These are phyloP conservation scores for Agapanthus africanus DNA, from an alignment of 106 monocot species.

Conservation along the genomic window DNA sequence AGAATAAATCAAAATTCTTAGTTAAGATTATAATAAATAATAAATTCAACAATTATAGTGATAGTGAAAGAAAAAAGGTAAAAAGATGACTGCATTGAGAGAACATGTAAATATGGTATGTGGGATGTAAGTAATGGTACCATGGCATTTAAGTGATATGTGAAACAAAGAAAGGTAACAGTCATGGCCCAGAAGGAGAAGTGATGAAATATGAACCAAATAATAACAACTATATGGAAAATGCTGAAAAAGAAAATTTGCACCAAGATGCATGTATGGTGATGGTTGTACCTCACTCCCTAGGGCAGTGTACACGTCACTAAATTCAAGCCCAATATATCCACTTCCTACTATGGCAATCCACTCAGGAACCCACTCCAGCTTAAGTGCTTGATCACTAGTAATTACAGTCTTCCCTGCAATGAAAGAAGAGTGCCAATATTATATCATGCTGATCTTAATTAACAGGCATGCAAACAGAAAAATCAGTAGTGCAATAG, in stretches of 20 bases:
- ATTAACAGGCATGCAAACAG: not conserved
- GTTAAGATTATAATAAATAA: not conserved
- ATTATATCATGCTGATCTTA: not conserved
- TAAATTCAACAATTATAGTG: not conserved
- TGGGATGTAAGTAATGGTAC: not conserved
- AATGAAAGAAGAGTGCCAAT: not conserved
- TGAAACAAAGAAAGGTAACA: not conserved
- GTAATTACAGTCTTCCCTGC: conserved; percentile 97
- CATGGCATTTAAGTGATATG: not conserved
- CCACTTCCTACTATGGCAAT: conserved; percentile 97
- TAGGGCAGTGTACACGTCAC: conserved; percentile 99
- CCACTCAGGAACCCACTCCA: conserved; percentile 98
- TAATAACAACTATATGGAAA: not conserved
- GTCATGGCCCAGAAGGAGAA: not conserved
- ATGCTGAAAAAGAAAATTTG: not conserved
- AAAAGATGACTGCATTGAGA: not conserved
- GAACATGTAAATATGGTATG: not conserved
- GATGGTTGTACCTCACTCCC: conserved; percentile 74
- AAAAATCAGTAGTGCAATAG: not conserved
- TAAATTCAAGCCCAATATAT: conserved; percentile 99
- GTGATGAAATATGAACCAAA: not conserved
- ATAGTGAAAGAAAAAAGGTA: not conserved
- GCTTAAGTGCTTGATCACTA: conserved; percentile 97
- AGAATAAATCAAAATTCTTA: not conserved
- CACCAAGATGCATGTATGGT: not conserved